Evolutionary conservation across 192 early-diverging fungal species (phyloP).

Genomic region (Podila clonocystis): DNA sequence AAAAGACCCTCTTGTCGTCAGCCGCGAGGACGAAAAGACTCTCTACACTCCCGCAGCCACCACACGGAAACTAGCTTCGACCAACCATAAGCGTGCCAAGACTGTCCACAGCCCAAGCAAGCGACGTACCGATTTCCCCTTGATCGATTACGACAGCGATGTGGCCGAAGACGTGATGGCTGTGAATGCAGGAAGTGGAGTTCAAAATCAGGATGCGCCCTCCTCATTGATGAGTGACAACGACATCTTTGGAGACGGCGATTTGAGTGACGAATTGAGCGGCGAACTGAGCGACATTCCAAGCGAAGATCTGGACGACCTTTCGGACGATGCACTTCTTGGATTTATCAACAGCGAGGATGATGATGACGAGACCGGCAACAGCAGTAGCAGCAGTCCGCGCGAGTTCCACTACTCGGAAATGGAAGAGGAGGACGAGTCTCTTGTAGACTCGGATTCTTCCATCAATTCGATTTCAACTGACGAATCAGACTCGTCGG

Average conservation of each 20-base stretch:
- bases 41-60: slow-evolving; percentile 40
- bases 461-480: slow-evolving; percentile 28
- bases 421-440: slow-evolving; percentile 51
- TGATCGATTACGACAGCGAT: slow-evolving; percentile 30
- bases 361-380: slow-evolving; percentile 23
- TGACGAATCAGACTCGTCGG: slow-evolving; percentile 15
- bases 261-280: slow-evolving; percentile 44
- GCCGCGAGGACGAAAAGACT: slow-evolving; percentile 35
- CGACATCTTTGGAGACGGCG: slow-evolving; percentile 40
- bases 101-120: not conserved
- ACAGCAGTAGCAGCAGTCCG: slow-evolving; percentile 38
- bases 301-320: slow-evolving; percentile 44
- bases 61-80: not conserved
- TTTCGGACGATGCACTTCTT: slow-evolving; percentile 26
- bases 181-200: slow-evolving; percentile 5
- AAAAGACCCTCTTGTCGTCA: slow-evolving; percentile 38
- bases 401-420: slow-evolving; percentile 36
- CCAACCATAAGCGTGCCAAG: slow-evolving; percentile 1
- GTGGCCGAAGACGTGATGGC: slow-evolving; percentile 34
- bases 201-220: not conserved
- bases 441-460: slow-evolving; percentile 48
- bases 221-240: slow-evolving; percentile 3
- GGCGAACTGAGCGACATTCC: slow-evolving; percentile 46
- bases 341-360: slow-evolving; percentile 33
- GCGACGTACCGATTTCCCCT: slow-evolving; percentile 10